Evolutionary conservation across 768 basidiomycete genomes (phyloP).

Genomic region (Auriscalpium microsporum): DNA sequence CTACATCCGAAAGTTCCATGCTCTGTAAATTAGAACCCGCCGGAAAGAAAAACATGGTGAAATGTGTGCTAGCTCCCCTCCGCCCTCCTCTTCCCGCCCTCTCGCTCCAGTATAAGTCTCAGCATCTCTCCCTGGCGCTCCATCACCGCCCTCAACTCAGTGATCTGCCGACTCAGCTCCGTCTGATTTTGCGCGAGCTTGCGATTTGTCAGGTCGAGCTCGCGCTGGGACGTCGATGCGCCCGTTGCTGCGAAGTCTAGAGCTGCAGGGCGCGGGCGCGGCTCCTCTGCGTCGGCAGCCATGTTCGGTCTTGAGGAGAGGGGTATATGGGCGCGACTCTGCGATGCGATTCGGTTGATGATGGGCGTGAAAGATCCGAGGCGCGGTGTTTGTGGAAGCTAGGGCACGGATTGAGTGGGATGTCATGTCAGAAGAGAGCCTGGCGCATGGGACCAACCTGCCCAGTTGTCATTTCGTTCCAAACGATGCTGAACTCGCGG

Average conservation of each 20-base stretch:
- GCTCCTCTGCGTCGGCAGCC: not conserved
- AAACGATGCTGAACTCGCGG: constrained; percentile 83
- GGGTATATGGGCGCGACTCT: not conserved
- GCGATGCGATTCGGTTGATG: not conserved
- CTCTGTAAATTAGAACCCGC: too few relatives aligned
- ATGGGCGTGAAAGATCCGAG: not conserved
- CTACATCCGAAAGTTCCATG: too few relatives aligned
- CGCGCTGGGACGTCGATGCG: not conserved
- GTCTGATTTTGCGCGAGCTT: constrained; percentile 61
- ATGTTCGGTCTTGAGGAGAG: not conserved
- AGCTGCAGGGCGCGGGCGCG: not conserved
- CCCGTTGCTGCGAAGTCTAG: not conserved
- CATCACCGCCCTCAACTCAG: constrained; percentile 44
- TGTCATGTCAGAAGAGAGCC: not conserved
- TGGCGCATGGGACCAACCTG: not conserved
- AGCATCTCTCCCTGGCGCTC: constrained; percentile 53
- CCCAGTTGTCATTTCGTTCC: constrained; percentile 64
- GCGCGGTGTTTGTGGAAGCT: not conserved
- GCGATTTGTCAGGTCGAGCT: constrained; percentile 42
- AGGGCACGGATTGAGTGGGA: not conserved
- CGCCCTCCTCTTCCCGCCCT: not conserved
- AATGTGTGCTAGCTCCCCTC: not conserved
- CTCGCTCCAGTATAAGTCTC: constrained; percentile 17
- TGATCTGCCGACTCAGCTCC: constrained; percentile 57
- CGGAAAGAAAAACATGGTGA: too few relatives aligned